Base-by-base conservation (phyloP, 805 yeast species). In the Candida incommunis region DNA sequence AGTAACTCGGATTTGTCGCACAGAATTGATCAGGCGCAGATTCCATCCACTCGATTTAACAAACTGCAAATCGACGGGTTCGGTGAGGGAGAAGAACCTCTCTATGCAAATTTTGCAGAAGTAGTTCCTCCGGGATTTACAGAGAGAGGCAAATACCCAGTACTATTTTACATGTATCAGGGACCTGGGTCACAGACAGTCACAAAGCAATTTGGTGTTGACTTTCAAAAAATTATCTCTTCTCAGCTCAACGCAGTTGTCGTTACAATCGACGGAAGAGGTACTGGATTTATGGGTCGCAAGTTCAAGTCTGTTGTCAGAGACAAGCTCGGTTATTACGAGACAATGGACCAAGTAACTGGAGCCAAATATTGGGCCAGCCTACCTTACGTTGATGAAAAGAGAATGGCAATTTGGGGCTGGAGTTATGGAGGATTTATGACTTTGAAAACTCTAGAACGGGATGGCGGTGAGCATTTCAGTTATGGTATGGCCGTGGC, bases 351-450 rank as follows among this genome's bases (percentile, higher is more conserved):
- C 61, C 96, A 90, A 63, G 82, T 92, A 31, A 65, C 76, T 0
- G 95, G 94, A 3, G 98, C 94, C 2, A 75, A 76, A 51, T 50
- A 69, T 1, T 90, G 92, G 82, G 70, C 75, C 2, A 42, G 63
- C 3, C 74, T 72, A 52, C 48, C 68, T 2, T 90, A 80, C 56
- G 81, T 92, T 37, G 83, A 88, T 58, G 61, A 67, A 22, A 65
- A 71, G 2, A 72, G 75, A 48, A 78, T 85, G 11, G 94, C 95
- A 0, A 75, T 90, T 45, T 92, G 96, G 90, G 98, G 98, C 5
- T 92, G 98, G 98, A 83, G 95, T 21, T 92, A 90, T 59, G 98
- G 98, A 42, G 98, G 97, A 0, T 92, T 76, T 59, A 73, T 86
- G 71, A 87, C 98, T 0, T 71, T 92, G 54, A 92, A 88, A 63